A percentile compares a stretch with the other conserved stretches of the same genome.
Conservation (phyloP, 331 rosid genomes). For the Pyracantha coccinea region DNA sequence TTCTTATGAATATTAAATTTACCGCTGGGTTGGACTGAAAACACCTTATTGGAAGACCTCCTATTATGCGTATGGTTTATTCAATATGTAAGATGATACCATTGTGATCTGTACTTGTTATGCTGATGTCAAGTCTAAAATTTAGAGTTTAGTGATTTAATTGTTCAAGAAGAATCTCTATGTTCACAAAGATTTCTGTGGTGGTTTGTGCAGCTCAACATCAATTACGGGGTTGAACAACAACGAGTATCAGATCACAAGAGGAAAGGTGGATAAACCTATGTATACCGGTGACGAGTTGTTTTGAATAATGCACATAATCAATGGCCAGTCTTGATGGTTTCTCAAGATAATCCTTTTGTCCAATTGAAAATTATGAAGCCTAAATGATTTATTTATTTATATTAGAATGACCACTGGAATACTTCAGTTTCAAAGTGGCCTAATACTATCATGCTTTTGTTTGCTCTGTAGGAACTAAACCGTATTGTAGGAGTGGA, state of each 20-base stretch:
- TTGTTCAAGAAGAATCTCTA: not conserved
- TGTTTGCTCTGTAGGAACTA: slow-evolving; percentile 44
- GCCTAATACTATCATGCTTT: slow-evolving; percentile 5
- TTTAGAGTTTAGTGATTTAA: not conserved
- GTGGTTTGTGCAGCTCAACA: slow-evolving; percentile 41
- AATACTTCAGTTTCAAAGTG: not conserved
- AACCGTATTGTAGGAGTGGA: slow-evolving; percentile 48
- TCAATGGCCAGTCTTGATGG: not conserved
- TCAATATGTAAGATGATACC: not conserved
- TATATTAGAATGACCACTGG: not conserved
- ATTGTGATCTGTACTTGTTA: not conserved
- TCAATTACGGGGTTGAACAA: slow-evolving; percentile 78
- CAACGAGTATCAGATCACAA: slow-evolving; percentile 78
- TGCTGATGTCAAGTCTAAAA: not conserved
- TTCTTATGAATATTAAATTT: no score
- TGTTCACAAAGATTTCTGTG: not conserved
- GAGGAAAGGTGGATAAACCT: slow-evolving; percentile 51
- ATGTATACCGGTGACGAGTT: not conserved
- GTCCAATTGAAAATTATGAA: not conserved
- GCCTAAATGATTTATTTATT: not conserved
- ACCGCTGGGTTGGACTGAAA: no score
- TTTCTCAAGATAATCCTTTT: slow-evolving; percentile 3
- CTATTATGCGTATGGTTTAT: no score
- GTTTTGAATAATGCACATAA: not conserved
- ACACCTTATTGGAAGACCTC: no score